Percentiles rank a stretch among this genome's conserved stretches.
phyloP scores from a whole-genome alignment of 768 basidiomycete genomes.

The Dictyophora rubrovolvata region DNA sequence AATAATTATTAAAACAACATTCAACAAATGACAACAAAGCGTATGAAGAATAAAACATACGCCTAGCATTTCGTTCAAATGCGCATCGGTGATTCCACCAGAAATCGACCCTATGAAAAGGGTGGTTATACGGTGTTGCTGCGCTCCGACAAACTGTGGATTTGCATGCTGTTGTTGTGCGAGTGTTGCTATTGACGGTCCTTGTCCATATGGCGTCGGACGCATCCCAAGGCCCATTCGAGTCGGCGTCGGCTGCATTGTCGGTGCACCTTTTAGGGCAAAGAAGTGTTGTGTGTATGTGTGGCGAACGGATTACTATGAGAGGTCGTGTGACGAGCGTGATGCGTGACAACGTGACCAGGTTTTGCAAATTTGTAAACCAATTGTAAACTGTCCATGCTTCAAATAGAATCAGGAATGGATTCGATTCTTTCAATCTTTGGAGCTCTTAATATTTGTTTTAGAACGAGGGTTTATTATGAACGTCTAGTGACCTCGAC shows the following conservation, averaged over 20 bases:
- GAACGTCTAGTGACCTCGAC: not conserved
- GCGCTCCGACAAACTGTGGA: slow-evolving; percentile 54
- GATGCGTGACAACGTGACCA: too few species aligned
- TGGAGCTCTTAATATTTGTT: too few species aligned
- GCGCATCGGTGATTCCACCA: slow-evolving; percentile 78
- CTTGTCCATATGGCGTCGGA: slow-evolving; percentile 83
- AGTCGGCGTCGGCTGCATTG: slow-evolving; percentile 61
- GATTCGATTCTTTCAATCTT: too few species aligned
- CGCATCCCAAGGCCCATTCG: slow-evolving; percentile 83
- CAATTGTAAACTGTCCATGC: too few species aligned
- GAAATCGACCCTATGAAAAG: slow-evolving; percentile 95
- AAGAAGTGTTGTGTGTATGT: too few species aligned
- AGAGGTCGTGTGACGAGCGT: too few species aligned
- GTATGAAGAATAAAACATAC: slow-evolving; percentile 36
- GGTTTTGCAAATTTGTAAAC: too few species aligned
- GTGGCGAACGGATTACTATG: too few species aligned
- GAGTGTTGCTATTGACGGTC: slow-evolving; percentile 85
- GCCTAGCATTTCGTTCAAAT: slow-evolving; percentile 65
- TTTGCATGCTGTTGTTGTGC: slow-evolving; percentile 69
- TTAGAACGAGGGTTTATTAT: too few species aligned
- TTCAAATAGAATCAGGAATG: too few species aligned
- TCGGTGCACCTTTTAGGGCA: not conserved
- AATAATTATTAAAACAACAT: not conserved
- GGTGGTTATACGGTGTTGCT: slow-evolving; percentile 58
- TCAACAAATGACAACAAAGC: not conserved